Conservation (phyloP, 2,329 filamentous ascomycete genomes). For the Monilinia laxa region DNA sequence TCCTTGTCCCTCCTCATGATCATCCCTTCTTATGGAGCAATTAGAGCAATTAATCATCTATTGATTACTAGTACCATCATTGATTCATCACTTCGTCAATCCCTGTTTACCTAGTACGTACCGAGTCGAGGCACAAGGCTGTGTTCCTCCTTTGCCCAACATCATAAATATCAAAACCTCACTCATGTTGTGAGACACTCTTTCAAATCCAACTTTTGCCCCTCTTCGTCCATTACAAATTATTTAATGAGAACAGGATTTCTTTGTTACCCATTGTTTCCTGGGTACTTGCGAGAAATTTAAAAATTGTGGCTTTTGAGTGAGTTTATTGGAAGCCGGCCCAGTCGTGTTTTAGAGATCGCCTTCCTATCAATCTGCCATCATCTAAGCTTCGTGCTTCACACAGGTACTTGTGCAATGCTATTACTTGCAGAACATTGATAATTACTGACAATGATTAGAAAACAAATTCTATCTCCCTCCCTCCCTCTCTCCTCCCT, state of each 20-base stretch:
- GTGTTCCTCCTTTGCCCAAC: constrained; percentile 12
- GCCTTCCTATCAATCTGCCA: constrained; percentile 2
- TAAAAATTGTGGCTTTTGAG: neutral
- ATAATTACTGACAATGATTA: neutral
- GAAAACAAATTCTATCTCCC: neutral
- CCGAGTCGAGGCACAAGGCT: constrained; percentile 21
- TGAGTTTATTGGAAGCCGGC: constrained; percentile 6
- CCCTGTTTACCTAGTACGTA: neutral
- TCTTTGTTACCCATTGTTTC: constrained; percentile 2
- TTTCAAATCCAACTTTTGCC: constrained; percentile 15
- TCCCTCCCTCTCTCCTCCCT: neutral
- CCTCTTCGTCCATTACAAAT: constrained; percentile 19
- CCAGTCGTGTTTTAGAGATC: constrained; percentile 12
- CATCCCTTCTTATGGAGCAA: too few relatives aligned
- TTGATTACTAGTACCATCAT: too few relatives aligned
- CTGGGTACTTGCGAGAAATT: constrained; percentile 13
- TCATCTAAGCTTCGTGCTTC: constrained; percentile 15
- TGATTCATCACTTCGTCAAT: neutral
- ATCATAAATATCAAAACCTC: constrained; percentile 16
- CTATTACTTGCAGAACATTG: neutral
- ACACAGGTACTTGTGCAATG: constrained; percentile 19
- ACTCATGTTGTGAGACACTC: constrained; percentile 14
- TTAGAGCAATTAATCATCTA: too few relatives aligned
- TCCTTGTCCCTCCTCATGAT: too few relatives aligned
- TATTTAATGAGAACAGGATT: constrained; percentile 17